phyloP scores from a whole-genome alignment of 116 monocot species.

The Cymodocea nodosa region DNA sequence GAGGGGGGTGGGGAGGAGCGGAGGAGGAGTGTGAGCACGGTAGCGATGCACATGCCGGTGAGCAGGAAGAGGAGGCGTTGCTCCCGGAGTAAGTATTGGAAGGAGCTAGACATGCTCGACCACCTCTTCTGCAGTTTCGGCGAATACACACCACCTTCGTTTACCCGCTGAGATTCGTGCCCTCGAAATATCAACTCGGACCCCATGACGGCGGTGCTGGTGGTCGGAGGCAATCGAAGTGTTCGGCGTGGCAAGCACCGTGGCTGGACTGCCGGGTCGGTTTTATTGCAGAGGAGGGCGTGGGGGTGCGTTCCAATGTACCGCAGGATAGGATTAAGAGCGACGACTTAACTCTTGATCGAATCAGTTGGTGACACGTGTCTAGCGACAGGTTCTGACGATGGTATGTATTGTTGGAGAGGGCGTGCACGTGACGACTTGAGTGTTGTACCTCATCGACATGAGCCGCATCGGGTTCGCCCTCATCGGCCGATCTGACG shows the following conservation, averaged over 20 bases:
- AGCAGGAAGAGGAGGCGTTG: constrained; percentile 58
- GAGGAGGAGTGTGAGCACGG: constrained; percentile 24
- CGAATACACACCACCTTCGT: constrained; percentile 15
- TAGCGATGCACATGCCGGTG: constrained; percentile 50
- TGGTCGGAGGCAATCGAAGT: not conserved
- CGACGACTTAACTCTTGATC: too few species aligned
- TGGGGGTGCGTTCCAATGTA: too few species aligned
- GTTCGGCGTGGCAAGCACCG: not conserved
- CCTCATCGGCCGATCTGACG: too few species aligned
- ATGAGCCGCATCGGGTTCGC: too few species aligned
- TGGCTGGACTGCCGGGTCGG: too few species aligned
- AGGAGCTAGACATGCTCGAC: constrained; percentile 12
- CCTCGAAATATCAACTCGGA: constrained; percentile 34
- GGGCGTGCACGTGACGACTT: too few species aligned
- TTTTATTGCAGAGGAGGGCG: too few species aligned
- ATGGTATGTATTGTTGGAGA: too few species aligned
- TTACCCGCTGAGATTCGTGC: constrained; percentile 10
- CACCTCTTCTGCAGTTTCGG: constrained; percentile 30
- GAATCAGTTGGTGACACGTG: too few species aligned
- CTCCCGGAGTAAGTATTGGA: constrained; percentile 52
- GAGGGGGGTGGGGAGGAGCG: not conserved
- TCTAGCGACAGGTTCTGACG: too few species aligned
- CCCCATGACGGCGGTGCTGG: not conserved
- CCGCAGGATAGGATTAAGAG: too few species aligned
- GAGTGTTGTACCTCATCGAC: too few species aligned